phyloP scores from a whole-genome alignment of 1,284 basidiomycete species.

The Irpex rosettiformis region DNA sequence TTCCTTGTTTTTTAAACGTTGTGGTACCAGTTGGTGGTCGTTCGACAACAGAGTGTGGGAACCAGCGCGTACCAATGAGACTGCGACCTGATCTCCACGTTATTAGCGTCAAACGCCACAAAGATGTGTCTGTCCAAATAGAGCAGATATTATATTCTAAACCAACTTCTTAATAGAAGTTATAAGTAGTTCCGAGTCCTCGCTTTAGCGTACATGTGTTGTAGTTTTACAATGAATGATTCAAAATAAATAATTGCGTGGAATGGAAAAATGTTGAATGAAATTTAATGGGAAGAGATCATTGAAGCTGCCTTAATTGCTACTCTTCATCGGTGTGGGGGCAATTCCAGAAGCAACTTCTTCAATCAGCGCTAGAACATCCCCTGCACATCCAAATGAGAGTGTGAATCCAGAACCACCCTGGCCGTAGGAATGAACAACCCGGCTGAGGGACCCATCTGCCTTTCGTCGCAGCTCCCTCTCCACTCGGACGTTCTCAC shows the following conservation, averaged over 20 bases:
- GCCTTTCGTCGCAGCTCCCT: slow-evolving; percentile 24
- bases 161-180: too few relatives aligned
- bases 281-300: neutral
- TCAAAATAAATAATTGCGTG: neutral
- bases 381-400: slow-evolving; percentile 21
- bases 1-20: neutral
- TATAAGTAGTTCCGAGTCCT: too few relatives aligned
- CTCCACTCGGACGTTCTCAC: slow-evolving; percentile 33
- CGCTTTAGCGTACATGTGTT: neutral
- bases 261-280: neutral
- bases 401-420: slow-evolving; percentile 29
- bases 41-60: neutral
- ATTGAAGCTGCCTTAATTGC: neutral
- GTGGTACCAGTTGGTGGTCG: neutral
- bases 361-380: slow-evolving; percentile 16
- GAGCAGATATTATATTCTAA: neutral
- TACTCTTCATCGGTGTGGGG: slow-evolving; percentile 10
- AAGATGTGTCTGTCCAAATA: neutral
- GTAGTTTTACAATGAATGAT: neutral
- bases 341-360: slow-evolving; percentile 14
- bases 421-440: slow-evolving; percentile 35
- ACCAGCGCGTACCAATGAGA: too few relatives aligned
- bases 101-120: slow-evolving; percentile 2
- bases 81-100: too few relatives aligned
- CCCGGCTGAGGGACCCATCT: slow-evolving; percentile 24